Evolutionary conservation across 805 yeast genomes (phyloP), one percentile per base, ranked within the genome.

Genomic region (Lipomyces sp.): DNA sequence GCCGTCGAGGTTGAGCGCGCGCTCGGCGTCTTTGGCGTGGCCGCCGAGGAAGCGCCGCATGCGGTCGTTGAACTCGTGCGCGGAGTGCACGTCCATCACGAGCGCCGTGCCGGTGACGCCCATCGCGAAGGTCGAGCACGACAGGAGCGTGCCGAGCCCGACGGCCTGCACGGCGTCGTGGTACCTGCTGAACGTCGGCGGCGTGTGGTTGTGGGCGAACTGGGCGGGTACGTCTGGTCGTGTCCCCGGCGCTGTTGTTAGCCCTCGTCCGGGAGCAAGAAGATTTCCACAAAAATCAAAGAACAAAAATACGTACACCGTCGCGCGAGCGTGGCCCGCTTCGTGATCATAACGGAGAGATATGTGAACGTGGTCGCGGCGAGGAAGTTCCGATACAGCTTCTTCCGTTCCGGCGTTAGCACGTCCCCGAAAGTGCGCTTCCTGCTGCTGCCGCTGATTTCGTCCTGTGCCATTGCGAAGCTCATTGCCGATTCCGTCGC

Each of bases 161-260:
- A 87, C 84, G 0, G 95, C 95, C 34, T 82, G 80, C 31, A 85
- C 77, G 2, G 91, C 93, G 66, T 86, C 95, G 40, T 78, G 76
- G 50, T 84, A 80, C 63, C 82, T 81, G 18, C 84, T 81, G 61
- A 81, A 83, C 13, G 80, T 74, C 8, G 93, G 95, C 2, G 88
- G 89, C 49, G 79, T 76, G 61, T 85, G 86, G 66, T 86, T 86
- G 22, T 87, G 86, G 62, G 83, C 87, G 67, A 84, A 86, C 57
- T 82, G 75, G 34, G 77, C 77, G 4, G 95, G 95, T 4, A 80
- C 67, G 57, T 79, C 76, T 69, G n/a, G n/a, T n/a, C n/a, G n/a
- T n/a, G n/a, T n/a, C n/a, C n/a, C n/a, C n/a, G n/a, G n/a, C n/a
- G n/a, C n/a, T n/a, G 45, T 8, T 8, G 16, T 7, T 26, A 26